phyloP scores from a whole-genome alignment of 2,329 filamentous ascomycete species.

The Biscogniauxia marginata region DNA sequence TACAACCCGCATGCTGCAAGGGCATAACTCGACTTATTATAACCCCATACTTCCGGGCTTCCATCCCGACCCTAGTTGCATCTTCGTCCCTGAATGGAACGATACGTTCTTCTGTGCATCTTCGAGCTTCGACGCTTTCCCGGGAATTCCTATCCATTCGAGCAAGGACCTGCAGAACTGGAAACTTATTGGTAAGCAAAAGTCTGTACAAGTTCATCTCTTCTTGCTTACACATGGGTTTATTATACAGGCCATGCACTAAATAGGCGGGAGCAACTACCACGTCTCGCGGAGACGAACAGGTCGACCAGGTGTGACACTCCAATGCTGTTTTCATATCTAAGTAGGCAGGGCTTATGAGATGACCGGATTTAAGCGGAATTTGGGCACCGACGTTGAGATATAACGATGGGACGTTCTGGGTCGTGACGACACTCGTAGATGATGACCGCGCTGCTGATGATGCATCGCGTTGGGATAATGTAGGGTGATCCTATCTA shows the following conservation, averaged over 20 bases:
- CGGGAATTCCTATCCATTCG: slow-evolving; percentile 44
- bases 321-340: neutral
- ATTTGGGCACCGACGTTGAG: slow-evolving; percentile 49
- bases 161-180: slow-evolving; percentile 43
- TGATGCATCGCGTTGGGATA: slow-evolving; percentile 35
- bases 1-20: neutral
- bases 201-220: neutral
- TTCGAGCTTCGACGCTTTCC: slow-evolving; percentile 45
- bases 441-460: slow-evolving; percentile 32
- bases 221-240: neutral
- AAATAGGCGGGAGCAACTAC: slow-evolving; percentile 28
- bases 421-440: slow-evolving; percentile 43
- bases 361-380: slow-evolving; percentile 24
- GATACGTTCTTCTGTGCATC: slow-evolving; percentile 43
- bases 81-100: slow-evolving; percentile 38
- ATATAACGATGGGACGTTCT: slow-evolving; percentile 43
- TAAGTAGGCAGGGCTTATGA: neutral
- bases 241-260: slow-evolving; percentile 24
- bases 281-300: slow-evolving; percentile 29
- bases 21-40: slow-evolving; percentile 28
- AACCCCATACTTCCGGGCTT: slow-evolving; percentile 48
- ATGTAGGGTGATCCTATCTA: slow-evolving; percentile 20
- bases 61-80: slow-evolving; percentile 44
- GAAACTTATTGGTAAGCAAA: slow-evolving; percentile 31
- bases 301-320: slow-evolving; percentile 27